Base-by-base conservation (phyloP, 2,329 filamentous ascomycete species). In the Venturia carpophila region DNA sequence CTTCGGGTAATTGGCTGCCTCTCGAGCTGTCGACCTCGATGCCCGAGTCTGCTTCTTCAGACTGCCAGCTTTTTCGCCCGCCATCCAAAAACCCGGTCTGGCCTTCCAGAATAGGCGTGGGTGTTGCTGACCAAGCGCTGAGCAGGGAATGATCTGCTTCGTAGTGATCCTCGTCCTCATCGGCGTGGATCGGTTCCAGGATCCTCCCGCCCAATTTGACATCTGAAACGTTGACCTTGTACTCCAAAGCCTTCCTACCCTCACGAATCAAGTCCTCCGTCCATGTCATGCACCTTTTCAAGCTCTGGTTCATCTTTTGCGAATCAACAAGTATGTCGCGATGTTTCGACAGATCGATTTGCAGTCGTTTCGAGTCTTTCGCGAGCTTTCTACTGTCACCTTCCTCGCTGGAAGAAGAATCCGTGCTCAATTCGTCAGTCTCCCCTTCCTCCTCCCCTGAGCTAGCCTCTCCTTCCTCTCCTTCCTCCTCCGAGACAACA, bases 301-400 rank as follows among this genome's bases (percentile, higher is more conserved):
- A 83, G 74, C 90, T 96, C 74, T 95, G 90, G 73, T 97, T 97
- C 81, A 97, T 92, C 78, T 92, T 95, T 72, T 97, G 92, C 69
- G 89, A 94, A 73, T 96, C 92, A 47, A 92, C 80, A 10, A 99
- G 83, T 1, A 97, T 80, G 71, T 96, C 89, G 69, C 92, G 90
- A 74, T 99, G 94, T 73, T 92, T 93, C 3, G 87, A 84, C 0
- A 99, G 82, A 75, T 99, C 94, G 5, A 92, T 82, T 70, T 89
- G 85, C n/a, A 97, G 80, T 39, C 91, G 85, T 69, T 88, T 88
- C 73, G 96, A 91, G 69, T 97, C 93, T 64, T 84, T 84, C 61
- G 85, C 83, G n/a, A 86, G 83, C 67, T 90, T 80, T 34, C 78
- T 78, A 42, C 79, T 76, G 65, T 79, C 77, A 60, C 74, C 76